Conservation (phyloP, 257 asterid species). For the Craterostigma plantagineum region DNA sequence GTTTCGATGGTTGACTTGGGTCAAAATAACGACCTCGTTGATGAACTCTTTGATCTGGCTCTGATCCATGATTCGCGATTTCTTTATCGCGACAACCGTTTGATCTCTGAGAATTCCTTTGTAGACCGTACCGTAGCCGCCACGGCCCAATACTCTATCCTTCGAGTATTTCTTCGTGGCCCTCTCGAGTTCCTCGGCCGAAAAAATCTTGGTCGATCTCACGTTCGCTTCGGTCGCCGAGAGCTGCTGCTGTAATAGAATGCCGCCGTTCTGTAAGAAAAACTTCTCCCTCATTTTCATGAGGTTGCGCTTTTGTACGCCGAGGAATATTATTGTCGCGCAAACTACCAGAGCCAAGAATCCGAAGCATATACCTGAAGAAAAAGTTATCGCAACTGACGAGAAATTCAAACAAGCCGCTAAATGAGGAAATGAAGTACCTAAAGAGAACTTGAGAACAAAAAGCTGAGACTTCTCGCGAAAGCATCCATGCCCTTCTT, state of each 20-base stretch:
- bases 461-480: slow-evolving; percentile 13
- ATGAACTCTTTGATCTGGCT: slow-evolving; percentile 39
- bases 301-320: background rate
- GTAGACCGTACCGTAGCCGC: slow-evolving; percentile 39
- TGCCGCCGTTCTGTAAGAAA: background rate
- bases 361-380: background rate
- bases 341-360: background rate
- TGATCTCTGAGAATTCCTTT: too few species aligned
- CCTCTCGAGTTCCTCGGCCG: background rate
- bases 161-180: background rate
- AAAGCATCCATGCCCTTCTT: slow-evolving; percentile 14
- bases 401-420: too few species aligned
- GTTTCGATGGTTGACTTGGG: slow-evolving; percentile 38
- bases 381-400: too few species aligned
- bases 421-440: too few species aligned
- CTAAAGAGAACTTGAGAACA: slow-evolving; percentile 14
- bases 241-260: background rate
- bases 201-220: background rate
- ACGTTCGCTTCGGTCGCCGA: background rate
- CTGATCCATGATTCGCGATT: slow-evolving; percentile 27
- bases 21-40: slow-evolving; percentile 44
- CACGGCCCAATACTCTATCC: slow-evolving; percentile 17
- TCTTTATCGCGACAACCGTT: slow-evolving; percentile 42
- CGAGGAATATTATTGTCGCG: background rate
- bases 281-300: background rate